Evolutionary conservation across 169 alveolate genomes (phyloP).

Genomic region (Eimeria brunetti): DNA sequence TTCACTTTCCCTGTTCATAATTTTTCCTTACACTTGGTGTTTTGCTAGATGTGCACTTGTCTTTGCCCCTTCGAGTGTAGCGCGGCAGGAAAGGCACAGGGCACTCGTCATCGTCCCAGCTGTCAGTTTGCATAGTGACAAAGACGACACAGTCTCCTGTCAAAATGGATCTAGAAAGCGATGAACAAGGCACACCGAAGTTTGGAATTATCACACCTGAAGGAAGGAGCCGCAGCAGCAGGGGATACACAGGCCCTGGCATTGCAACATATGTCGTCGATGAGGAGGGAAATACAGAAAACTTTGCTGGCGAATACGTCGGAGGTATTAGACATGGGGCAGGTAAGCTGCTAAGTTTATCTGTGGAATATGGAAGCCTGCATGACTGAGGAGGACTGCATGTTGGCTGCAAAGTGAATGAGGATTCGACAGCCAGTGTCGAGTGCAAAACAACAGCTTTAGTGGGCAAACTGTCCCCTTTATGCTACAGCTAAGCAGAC

Average conservation of each 20-base stretch:
- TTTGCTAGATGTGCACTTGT: not conserved
- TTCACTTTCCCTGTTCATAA: not conserved
- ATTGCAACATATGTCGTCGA: conserved; percentile 59
- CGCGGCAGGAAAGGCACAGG: not conserved
- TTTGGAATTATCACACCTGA: conserved; percentile 34
- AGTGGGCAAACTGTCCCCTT: not conserved
- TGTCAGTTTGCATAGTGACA: not conserved
- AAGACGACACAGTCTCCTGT: not conserved
- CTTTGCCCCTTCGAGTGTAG: not conserved
- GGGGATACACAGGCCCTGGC: conserved; percentile 73
- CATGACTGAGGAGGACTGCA: not conserved
- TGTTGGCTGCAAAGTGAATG: not conserved
- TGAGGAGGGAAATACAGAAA: conserved; percentile 61
- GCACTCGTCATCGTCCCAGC: not conserved
- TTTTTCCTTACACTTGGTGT: not conserved
- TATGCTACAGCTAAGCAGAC: not conserved
- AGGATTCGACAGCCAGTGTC: not conserved
- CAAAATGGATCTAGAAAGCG: conserved; percentile 51
- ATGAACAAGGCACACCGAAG: conserved; percentile 16
- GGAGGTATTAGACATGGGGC: conserved; percentile 67
- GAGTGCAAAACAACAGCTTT: not conserved
- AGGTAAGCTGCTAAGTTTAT: not conserved
- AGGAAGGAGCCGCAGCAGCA: conserved; percentile 62
- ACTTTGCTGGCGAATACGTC: conserved; percentile 50
- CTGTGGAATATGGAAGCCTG: not conserved